phyloP scores from a whole-genome alignment of 805 yeast species.

The Monosporozyma aerobia region DNA sequence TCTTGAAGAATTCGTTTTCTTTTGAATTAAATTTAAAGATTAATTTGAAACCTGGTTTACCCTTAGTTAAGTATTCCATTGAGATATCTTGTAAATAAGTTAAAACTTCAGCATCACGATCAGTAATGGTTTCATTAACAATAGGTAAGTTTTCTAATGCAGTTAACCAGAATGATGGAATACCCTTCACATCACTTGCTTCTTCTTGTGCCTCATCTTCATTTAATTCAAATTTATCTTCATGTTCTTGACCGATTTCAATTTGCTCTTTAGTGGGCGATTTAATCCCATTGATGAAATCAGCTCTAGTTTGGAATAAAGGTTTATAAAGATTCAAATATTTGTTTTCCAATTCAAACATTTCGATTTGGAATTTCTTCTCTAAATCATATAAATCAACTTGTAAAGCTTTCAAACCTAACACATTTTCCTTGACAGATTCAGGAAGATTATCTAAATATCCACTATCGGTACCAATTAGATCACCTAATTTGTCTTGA shows the following conservation, averaged over 20 bases:
- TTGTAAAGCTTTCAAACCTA: conserved; percentile 76
- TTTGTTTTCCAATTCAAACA: conserved; percentile 77
- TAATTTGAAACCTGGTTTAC: conserved; percentile 75
- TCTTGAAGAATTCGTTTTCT: conserved; percentile 67
- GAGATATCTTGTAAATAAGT: conserved; percentile 58
- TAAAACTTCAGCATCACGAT: conserved; percentile 81
- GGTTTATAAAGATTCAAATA: conserved; percentile 67
- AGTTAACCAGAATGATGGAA: conserved; percentile 95
- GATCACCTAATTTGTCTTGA: conserved; percentile 75
- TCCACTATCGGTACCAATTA: conserved; percentile 82
- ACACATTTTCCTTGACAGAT: conserved; percentile 63
- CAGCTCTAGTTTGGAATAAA: conserved; percentile 60
- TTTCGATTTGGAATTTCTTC: conserved; percentile 83
- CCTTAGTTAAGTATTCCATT: conserved; percentile 59
- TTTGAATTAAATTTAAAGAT: conserved; percentile 61
- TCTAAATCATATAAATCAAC: conserved; percentile 72
- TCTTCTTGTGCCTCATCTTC: conserved; percentile 38
- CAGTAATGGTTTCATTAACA: conserved; percentile 76
- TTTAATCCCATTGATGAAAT: conserved; percentile 58
- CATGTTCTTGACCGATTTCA: conserved; percentile 64
- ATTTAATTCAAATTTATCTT: conserved; percentile 33
- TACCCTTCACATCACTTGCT: conserved; percentile 44
- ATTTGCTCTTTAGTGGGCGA: conserved; percentile 78
- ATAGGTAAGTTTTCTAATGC: conserved; percentile 81
- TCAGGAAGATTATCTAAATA: conserved; percentile 72